Base-by-base conservation (phyloP, 2,329 filamentous ascomycete species). In the Alternaria gaisen region DNA sequence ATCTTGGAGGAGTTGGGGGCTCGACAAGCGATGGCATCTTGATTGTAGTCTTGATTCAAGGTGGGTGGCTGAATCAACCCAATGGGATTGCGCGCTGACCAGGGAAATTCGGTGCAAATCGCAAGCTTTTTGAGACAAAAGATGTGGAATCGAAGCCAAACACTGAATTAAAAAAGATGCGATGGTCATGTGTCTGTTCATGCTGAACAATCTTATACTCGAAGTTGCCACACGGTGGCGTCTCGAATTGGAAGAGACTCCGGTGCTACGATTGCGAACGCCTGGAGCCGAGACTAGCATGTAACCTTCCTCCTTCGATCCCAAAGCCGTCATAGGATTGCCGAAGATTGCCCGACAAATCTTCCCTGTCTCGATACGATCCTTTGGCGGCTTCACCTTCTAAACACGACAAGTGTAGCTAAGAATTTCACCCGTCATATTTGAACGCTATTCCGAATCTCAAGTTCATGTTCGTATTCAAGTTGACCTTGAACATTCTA, bases 1-100 rank as follows among this genome's bases (percentile, higher is more conserved):
- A 16, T 7, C 8, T 34, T 57, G 48, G 36, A 51, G 43, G 18
- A 5, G 18, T 47, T 16, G 20, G 48, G 18, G 50, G 38, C 8
- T 53, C 58, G 28, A 64, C 48, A 32, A 54, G 44, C 2, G 57
- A 34, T 46, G 58, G 61, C 61, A 64, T 64, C 4, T 24, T 55
- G 55, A 3, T 30, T 47, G 28, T 47, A 12, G 18, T 47, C 44
- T 47, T 28, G 26, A 18, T 7, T 11, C 9, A 9, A 18, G 44
- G 14, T n/a, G 44, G 28, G 28, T 32, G 24, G 26, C 24, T 11
- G 26, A 47, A 47, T 34, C 44, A n/a, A 47, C 14, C 28, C 32
- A 32, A 12, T 5, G 30, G 4, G 30, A 32, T 5, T 32, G 2
- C 11, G 9, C 30, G 10, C 11, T 32, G 30, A 32, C 10, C 7